phyloP scores from a whole-genome alignment of 2,329 filamentous ascomycete genomes.

The Proliferodiscus dingleyae region DNA sequence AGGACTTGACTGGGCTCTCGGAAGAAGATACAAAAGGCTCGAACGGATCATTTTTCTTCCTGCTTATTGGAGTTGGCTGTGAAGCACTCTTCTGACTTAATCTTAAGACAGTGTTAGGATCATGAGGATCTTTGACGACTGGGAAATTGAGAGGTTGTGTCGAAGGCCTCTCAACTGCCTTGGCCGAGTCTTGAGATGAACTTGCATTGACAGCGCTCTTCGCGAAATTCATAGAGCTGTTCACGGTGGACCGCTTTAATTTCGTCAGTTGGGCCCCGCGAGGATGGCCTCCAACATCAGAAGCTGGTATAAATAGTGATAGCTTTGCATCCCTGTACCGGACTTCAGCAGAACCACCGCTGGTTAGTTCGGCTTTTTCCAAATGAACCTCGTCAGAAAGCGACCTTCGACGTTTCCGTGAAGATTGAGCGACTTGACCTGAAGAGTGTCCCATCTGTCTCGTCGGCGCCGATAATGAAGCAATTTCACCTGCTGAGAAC shows the following conservation, averaged over 20 bases:
- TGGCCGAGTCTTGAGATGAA: conserved; percentile 36
- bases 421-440: not conserved
- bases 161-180: conserved; percentile 29
- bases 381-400: not conserved
- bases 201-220: conserved; percentile 16
- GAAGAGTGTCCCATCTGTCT: not conserved
- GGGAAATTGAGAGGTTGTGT: conserved; percentile 57
- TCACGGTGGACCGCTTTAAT: not conserved
- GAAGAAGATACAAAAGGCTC: conserved; percentile 18
- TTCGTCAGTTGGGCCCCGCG: not conserved
- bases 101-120: conserved; percentile 56
- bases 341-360: too few species aligned
- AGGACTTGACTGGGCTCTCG: not conserved
- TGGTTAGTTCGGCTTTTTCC: too few species aligned
- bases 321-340: not conserved
- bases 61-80: conserved; percentile 41
- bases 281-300: not conserved
- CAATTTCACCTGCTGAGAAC: not conserved
- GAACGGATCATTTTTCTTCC: conserved; percentile 37
- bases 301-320: not conserved
- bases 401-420: conserved; percentile 5
- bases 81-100: conserved; percentile 61
- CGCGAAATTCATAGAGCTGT: conserved; percentile 7
- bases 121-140: conserved; percentile 71
- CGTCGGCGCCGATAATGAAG: not conserved